These are phyloP conservation scores for Dactylellina drechsleri DNA, from an alignment of 2,329 filamentous ascomycete species.

Conservation along the genomic window DNA sequence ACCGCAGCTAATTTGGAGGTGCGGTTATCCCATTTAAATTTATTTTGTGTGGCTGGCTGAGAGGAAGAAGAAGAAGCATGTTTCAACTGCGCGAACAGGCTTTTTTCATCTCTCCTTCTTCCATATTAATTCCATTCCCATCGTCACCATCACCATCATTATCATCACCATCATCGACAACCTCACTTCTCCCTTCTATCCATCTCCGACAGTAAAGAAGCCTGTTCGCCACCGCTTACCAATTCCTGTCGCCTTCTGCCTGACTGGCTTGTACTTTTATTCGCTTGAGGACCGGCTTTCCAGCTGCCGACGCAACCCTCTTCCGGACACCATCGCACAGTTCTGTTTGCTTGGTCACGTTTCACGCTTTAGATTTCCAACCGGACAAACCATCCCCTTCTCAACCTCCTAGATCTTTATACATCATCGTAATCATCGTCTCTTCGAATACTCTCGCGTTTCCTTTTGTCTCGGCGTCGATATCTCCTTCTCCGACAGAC, in stretches of 20 bases:
- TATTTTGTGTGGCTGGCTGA: conserved; percentile 24
- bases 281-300: conserved; percentile 1
- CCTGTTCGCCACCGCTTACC: neutral
- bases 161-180: neutral
- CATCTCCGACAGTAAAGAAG: neutral
- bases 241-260: neutral
- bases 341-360: conserved; percentile 51
- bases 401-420: conserved; percentile 19
- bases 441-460: neutral
- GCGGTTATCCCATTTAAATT: too few species aligned
- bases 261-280: neutral
- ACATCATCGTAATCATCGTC: conserved; percentile 1
- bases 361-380: conserved; percentile 48
- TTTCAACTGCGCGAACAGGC: conserved; percentile 42
- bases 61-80: neutral
- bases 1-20: neutral
- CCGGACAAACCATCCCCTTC: conserved; percentile 6
- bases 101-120: conserved; percentile 35
- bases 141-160: conserved; percentile 11
- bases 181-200: neutral
- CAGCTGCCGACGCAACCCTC: conserved; percentile 7
- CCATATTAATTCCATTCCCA: conserved; percentile 27
- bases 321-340: conserved; percentile 42
- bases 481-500: conserved; percentile 1
- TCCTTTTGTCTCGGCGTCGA: conserved; percentile 7